These are phyloP conservation scores for Danielozyma ontarioensis DNA, from an alignment of 805 yeast species.

Conservation along the genomic window DNA sequence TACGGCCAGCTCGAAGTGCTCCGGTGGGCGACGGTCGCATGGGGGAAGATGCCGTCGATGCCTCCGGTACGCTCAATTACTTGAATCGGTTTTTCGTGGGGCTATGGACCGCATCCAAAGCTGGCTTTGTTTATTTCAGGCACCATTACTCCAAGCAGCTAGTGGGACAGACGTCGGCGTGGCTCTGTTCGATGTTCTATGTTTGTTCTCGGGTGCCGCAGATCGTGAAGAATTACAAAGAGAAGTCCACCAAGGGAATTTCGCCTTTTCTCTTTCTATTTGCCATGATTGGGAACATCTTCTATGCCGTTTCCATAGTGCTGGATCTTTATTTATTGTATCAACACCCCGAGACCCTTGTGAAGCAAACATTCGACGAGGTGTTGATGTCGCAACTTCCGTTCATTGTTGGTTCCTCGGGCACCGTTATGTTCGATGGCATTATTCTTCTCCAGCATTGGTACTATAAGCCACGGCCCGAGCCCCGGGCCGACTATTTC, in stretches of 20 bases:
- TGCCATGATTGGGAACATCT: conserved; percentile 31
- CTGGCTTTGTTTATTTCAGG: too few species aligned
- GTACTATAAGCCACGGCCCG: conserved; percentile 9
- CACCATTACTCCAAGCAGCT: conserved; percentile 4
- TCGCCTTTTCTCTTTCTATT: conserved; percentile 29
- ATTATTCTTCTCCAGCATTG: conserved; percentile 30
- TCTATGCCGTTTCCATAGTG: conserved; percentile 30
- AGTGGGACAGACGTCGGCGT: conserved; percentile 27
- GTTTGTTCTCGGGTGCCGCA: conserved; percentile 32
- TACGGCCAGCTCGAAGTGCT: not conserved
- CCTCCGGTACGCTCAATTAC: not conserved
- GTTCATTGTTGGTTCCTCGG: conserved; percentile 15
- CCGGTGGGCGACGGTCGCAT: not conserved
- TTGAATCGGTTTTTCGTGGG: not conserved
- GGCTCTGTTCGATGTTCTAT: conserved; percentile 29
- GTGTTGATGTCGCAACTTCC: conserved; percentile 15
- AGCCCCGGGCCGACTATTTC: not conserved
- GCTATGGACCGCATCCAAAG: not conserved
- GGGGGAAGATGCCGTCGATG: not conserved
- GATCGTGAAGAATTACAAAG: conserved; percentile 23
- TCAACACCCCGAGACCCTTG: conserved; percentile 8
- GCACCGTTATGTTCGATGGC: conserved; percentile 23
- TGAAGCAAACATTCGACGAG: conserved; percentile 6
- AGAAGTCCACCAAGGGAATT: conserved; percentile 30
- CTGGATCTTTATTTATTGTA: conserved; percentile 23